Conservation (phyloP, 1,284 basidiomycete species). For the Athelia psychrophila region DNA sequence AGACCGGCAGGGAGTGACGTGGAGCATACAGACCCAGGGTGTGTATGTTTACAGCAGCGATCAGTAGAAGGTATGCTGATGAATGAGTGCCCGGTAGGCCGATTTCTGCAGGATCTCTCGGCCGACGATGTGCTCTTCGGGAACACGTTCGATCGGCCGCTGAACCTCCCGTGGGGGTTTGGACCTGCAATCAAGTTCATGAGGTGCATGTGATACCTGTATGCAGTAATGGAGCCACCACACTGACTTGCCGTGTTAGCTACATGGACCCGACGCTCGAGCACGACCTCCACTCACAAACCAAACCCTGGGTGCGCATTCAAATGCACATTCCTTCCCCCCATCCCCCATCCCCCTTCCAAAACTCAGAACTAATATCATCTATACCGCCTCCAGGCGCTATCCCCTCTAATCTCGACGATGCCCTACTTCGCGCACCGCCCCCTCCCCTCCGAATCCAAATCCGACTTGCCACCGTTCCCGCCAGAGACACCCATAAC, state of each 20-base stretch:
- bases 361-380: no score
- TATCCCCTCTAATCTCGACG: constrained; percentile 83
- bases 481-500: constrained; percentile 42
- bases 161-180: constrained; percentile 85
- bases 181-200: constrained; percentile 80
- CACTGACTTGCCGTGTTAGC: constrained; percentile 21
- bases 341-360: no score
- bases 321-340: no score
- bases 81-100: constrained; percentile 44
- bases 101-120: constrained; percentile 63
- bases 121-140: constrained; percentile 87
- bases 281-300: constrained; percentile 68
- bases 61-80: neutral
- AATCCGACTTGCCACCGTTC: constrained; percentile 29
- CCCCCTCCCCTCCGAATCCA: constrained; percentile 22
- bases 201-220: constrained; percentile 54
- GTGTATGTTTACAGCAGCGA: neutral
- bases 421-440: constrained; percentile 78
- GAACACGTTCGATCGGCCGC: constrained; percentile 75
- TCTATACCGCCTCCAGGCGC: constrained; percentile 42
- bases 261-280: constrained; percentile 85
- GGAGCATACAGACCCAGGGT: constrained; percentile 87
- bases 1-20: constrained; percentile 70
- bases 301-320: constrained; percentile 64
- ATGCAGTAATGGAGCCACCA: neutral